Evolutionary conservation across 1,284 basidiomycete genomes (phyloP), one percentile per base, ranked within the genome.

Genomic region (Ganoderma boninense): DNA sequence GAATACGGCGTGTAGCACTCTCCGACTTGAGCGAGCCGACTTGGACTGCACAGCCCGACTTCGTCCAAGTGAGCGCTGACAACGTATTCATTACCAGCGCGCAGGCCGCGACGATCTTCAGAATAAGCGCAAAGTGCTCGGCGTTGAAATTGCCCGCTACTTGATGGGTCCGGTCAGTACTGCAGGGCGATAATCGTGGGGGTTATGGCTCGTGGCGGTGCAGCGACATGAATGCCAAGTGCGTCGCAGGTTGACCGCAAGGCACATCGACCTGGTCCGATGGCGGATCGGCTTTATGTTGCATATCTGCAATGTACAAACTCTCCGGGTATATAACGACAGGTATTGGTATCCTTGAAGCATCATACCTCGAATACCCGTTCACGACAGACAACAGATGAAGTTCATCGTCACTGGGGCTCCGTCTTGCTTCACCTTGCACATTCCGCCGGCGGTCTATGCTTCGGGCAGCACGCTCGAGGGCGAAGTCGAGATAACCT

Each of bases 401-500:
- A 54, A 54, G 49, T 26, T 54, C 11, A 26, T 54, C 23, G 13
- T 14, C 23, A 26, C 23, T 11, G 49, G 49, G 5, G 49, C 49
- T 23, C 49, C 49, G 14, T 54, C 49, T 29, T 54, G 49, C 49
- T 54, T 54, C 49, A 26, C 23, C 13, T 23, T 26, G 4, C 23
- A 59, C n/a, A n/a, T 60, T n/a, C 65, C 69, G 14, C 69, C 69
- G 1, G 59, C 60, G 29, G 40, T 70, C 16, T 67, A 64, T 29
- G 20, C 16, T 13, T 46, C 65, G n/a, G 69, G 69, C 8, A 62
- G 46, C 66, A 56, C 57, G 0, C 35, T 73, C 49, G 64, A 67
- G n/a, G 72, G 72, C 26, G 70, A 73, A 20, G 66, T 73, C 13
- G 64, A 56, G 61, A 59, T 73, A 40, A 71, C 52, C 61, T 69